phyloP scores from a whole-genome alignment of 306 rosid species.

The Prunus fruticosa region DNA sequence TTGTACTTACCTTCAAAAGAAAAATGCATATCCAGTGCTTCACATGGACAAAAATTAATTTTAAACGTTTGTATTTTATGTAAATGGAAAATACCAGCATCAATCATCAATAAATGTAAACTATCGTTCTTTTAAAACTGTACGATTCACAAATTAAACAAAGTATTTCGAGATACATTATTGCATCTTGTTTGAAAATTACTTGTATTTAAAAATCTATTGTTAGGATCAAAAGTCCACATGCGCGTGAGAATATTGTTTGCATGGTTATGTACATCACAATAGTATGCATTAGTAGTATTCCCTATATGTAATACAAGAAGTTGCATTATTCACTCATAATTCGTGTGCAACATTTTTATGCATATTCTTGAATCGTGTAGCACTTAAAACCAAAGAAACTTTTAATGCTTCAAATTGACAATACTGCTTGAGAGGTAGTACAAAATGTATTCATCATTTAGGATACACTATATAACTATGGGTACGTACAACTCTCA shows the following conservation, averaged over 20 bases:
- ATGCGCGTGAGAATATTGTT: background rate
- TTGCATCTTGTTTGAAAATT: background rate
- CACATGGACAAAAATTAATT: background rate
- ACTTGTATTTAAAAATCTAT: background rate
- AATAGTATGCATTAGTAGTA: background rate
- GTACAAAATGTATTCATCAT: background rate
- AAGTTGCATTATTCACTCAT: too few species aligned
- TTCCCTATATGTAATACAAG: too few species aligned
- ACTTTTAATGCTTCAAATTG: background rate
- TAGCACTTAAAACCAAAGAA: conserved; percentile 17
- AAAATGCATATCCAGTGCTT: background rate
- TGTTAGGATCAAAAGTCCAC: background rate
- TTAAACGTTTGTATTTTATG: too few species aligned
- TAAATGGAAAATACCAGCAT: too few species aligned
- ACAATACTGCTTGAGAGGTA: background rate
- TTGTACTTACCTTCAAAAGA: too few species aligned
- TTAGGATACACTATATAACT: background rate
- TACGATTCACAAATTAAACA: background rate
- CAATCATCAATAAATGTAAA: background rate
- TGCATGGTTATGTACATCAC: background rate
- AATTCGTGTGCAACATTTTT: background rate
- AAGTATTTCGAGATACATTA: background rate
- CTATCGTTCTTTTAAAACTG: background rate
- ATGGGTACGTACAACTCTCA: background rate
- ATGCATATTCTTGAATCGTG: conserved; percentile 26